Evolutionary conservation across 192 early-diverging fungal genomes (phyloP).

Genomic region (Mortierella antarctica): DNA sequence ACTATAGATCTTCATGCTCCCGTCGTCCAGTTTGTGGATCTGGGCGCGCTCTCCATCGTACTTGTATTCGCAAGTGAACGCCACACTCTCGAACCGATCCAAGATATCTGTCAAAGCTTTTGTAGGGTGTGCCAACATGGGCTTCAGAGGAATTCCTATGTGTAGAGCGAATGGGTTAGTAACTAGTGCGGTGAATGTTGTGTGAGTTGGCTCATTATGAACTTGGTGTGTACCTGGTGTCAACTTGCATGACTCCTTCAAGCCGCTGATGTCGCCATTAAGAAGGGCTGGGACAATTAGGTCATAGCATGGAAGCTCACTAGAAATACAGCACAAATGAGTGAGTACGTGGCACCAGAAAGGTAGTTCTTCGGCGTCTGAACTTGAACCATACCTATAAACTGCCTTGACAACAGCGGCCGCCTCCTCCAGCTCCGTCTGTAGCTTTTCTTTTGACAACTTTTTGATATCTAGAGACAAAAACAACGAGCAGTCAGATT

Average conservation of each 20-base stretch:
- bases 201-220: background rate
- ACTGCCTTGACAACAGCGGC: slow-evolving; percentile 67
- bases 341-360: background rate
- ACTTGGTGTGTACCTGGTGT: slow-evolving; percentile 72
- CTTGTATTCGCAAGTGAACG: slow-evolving; percentile 98
- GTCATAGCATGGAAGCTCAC: slow-evolving; percentile 94
- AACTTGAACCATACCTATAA: slow-evolving; percentile 39
- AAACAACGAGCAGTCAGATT: background rate
- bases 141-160: slow-evolving; percentile 95
- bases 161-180: background rate
- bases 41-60: slow-evolving; percentile 85
- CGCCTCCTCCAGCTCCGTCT: slow-evolving; percentile 56
- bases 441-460: slow-evolving; percentile 40
- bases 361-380: background rate
- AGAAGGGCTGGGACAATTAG: slow-evolving; percentile 89
- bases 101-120: slow-evolving; percentile 93
- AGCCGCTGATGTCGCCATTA: slow-evolving; percentile 73
- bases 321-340: slow-evolving; percentile 39
- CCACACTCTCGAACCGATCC: slow-evolving; percentile 90
- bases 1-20: slow-evolving; percentile 86
- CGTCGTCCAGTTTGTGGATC: slow-evolving; percentile 88
- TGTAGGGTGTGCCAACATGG: slow-evolving; percentile 99
- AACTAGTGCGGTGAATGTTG: background rate
- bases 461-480: slow-evolving; percentile 42
- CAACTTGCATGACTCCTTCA: slow-evolving; percentile 86